Percentiles rank a stretch among this genome's conserved stretches.
Evolutionary conservation across 495 filamentous ascomycete species (phyloP).

Genomic region (Aspergillus sparsus): DNA sequence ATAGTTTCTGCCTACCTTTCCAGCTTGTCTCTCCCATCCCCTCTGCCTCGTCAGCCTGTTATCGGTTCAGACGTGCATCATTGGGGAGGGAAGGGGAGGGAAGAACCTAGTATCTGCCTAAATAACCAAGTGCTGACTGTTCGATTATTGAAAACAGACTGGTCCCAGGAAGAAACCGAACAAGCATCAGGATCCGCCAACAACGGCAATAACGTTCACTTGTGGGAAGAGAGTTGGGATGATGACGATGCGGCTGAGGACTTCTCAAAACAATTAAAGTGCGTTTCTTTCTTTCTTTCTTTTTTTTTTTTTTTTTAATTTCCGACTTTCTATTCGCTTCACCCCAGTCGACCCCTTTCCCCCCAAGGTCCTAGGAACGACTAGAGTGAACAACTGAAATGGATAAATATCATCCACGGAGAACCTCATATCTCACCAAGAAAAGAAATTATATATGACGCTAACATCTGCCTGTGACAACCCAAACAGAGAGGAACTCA

Average conservation of each 20-base stretch:
- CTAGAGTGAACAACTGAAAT: no score
- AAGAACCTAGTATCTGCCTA: not conserved
- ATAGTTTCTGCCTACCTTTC: not conserved
- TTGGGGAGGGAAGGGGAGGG: not conserved
- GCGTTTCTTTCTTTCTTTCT: constrained; percentile 34
- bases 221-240: constrained; percentile 99
- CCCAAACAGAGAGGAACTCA: constrained; percentile 79
- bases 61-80: not conserved
- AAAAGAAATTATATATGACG: not conserved
- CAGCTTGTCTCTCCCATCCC: constrained; percentile 1
- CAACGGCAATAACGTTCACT: constrained; percentile 65
- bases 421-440: not conserved
- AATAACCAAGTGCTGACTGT: constrained; percentile 11
- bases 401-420: no score
- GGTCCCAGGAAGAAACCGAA: constrained; percentile 83
- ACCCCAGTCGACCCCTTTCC: no score
- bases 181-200: constrained; percentile 56
- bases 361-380: no score
- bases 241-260: constrained; percentile 97
- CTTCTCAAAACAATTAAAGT: constrained; percentile 95
- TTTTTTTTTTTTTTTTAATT: not conserved
- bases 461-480: constrained; percentile 2
- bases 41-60: not conserved
- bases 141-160: constrained; percentile 59
- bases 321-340: no score